Conservation (phyloP, 169 alveolate species). For the Eimeria necatrix region DNA sequence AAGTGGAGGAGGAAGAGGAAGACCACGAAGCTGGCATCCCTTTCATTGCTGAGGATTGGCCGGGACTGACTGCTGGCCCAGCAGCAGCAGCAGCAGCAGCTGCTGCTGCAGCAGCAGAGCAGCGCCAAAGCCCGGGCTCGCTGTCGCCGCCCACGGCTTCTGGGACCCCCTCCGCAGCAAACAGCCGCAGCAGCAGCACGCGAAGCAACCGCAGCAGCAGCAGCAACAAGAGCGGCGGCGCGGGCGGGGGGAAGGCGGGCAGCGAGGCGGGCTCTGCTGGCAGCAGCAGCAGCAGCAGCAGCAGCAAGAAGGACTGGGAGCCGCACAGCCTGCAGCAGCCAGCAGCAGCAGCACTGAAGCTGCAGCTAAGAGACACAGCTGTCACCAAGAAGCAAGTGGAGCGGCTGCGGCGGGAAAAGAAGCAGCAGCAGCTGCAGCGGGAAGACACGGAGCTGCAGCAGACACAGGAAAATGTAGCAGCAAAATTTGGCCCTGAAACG, state of each 20-base stretch:
- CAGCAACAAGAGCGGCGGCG: not conserved
- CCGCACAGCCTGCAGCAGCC: not conserved
- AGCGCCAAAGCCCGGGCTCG: not conserved
- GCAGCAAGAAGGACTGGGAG: too few species aligned
- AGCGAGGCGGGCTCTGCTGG: too few species aligned
- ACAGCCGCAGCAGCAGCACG: not conserved
- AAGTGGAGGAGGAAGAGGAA: not conserved
- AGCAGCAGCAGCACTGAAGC: not conserved
- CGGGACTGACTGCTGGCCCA: not conserved
- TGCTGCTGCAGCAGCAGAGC: not conserved
- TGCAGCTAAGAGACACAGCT: not conserved
- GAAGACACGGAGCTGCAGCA: not conserved
- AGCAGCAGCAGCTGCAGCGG: not conserved
- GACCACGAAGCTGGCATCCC: not conserved
- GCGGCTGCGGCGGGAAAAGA: not conserved
- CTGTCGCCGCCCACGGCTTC: not conserved
- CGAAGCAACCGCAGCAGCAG: not conserved
- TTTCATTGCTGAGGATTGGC: not conserved
- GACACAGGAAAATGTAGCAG: not conserved
- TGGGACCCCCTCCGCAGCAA: not conserved
- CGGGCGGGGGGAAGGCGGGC: not conserved
- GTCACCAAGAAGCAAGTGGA: not conserved
- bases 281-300: too few species aligned
- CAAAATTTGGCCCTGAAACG: not conserved
- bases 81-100: not conserved